Percentiles rank a stretch among this genome's conserved stretches.
These are phyloP conservation scores for Ophiorrhiza pumila DNA, from an alignment of 257 asterid species.

Conservation along the genomic window DNA sequence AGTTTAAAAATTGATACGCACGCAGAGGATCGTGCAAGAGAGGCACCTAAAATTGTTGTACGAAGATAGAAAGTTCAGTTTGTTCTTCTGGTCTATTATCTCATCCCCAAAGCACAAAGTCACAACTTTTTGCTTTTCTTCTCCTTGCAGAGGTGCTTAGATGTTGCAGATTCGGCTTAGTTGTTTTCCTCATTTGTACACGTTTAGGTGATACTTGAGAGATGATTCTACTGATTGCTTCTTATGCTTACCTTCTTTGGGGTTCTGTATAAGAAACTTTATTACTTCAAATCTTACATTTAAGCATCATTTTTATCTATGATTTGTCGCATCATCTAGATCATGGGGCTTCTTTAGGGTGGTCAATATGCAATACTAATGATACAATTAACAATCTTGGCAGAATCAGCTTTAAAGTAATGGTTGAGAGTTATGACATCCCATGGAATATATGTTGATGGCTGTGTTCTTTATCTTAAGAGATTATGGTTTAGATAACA, in stretches of 20 bases:
- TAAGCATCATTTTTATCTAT: background rate
- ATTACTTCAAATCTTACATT: background rate
- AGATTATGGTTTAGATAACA: background rate
- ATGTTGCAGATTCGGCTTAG: background rate
- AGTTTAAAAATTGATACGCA: conserved; percentile 49
- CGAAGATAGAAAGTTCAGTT: conserved; percentile 28
- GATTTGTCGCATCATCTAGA: background rate
- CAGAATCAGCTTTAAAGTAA: background rate
- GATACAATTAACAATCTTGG: background rate
- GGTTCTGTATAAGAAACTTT: background rate
- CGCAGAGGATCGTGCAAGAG: conserved; percentile 23
- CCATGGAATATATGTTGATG: no score
- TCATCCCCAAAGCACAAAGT: background rate
- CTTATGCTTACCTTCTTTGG: background rate
- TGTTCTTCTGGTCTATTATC: background rate
- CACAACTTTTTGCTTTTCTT: background rate
- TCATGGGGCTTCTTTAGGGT: background rate
- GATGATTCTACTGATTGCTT: background rate
- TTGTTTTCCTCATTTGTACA: background rate
- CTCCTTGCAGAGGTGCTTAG: background rate
- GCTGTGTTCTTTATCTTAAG: no score
- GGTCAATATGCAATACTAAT: background rate
- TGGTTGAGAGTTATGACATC: background rate
- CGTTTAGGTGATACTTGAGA: background rate
- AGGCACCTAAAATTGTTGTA: conserved; percentile 42